phyloP scores from a whole-genome alignment of 768 basidiomycete genomes.

The Suillus placidus region DNA sequence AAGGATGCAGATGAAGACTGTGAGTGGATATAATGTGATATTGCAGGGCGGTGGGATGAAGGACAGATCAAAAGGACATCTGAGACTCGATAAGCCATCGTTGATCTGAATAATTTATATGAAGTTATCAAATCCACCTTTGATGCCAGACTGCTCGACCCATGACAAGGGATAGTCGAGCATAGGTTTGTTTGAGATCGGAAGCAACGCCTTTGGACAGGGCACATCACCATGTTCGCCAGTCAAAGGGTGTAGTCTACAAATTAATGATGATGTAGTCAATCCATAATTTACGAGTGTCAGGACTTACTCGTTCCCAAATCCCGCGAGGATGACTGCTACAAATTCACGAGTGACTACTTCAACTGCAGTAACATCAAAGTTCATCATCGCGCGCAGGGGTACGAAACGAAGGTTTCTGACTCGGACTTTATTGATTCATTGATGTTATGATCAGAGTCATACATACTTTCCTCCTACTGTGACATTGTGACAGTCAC shows the following conservation, averaged over 20 bases:
- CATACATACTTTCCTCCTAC: not conserved
- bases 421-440: not conserved
- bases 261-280: constrained; percentile 17
- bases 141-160: constrained; percentile 86
- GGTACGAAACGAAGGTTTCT: not conserved
- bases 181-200: constrained; percentile 86
- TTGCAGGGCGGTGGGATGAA: constrained; percentile 66
- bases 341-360: constrained; percentile 76
- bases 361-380: constrained; percentile 56
- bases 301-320: constrained; percentile 79
- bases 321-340: constrained; percentile 86
- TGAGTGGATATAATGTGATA: constrained; percentile 86
- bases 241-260: constrained; percentile 74
- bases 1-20: constrained; percentile 60
- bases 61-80: constrained; percentile 91
- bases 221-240: constrained; percentile 79
- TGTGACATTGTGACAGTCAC: constrained; percentile 6
- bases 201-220: constrained; percentile 85
- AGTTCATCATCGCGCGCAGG: constrained; percentile 51
- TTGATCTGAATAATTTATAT: constrained; percentile 8
- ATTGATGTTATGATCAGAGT: not conserved
- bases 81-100: constrained; percentile 33
- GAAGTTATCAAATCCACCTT: constrained; percentile 48
- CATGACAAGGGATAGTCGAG: constrained; percentile 82
- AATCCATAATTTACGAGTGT: not conserved